Percentiles rank a stretch among this genome's conserved stretches.
Conservation (phyloP, 768 basidiomycete genomes). For the Lactarius tabidus region DNA sequence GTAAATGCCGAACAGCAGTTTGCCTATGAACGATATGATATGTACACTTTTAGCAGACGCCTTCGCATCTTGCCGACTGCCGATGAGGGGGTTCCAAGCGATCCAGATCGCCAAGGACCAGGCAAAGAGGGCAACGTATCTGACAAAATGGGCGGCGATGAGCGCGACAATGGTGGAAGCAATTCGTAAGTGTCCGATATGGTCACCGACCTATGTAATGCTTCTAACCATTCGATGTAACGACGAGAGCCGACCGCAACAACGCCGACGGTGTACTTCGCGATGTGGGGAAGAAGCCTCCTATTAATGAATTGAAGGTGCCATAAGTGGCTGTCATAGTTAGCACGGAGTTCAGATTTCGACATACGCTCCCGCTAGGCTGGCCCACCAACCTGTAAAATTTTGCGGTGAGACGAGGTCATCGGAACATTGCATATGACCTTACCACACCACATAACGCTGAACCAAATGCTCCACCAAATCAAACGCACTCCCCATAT, state of each 20-base stretch:
- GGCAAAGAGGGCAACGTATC: constrained; percentile 60
- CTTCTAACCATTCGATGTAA: constrained; percentile 77
- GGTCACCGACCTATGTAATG: constrained; percentile 51
- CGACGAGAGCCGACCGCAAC: constrained; percentile 66
- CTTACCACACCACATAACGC: constrained; percentile 69
- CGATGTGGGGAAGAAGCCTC: constrained; percentile 45
- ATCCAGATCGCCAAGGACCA: constrained; percentile 71
- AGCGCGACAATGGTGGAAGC: constrained; percentile 25
- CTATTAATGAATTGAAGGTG: constrained; percentile 17
- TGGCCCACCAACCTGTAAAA: constrained; percentile 68
- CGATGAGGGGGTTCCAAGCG: constrained; percentile 67
- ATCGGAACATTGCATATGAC: not conserved
- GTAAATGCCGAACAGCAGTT: constrained; percentile 69
- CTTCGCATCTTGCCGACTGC: constrained; percentile 35
- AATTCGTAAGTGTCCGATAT: not conserved
- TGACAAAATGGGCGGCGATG: constrained; percentile 22
- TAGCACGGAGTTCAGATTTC: constrained; percentile 3
- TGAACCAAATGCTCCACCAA: constrained; percentile 86
- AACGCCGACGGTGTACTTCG: constrained; percentile 63
- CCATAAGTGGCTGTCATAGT: not conserved
- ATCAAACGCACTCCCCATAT: constrained; percentile 58
- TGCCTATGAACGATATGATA: constrained; percentile 53
- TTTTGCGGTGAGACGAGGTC: constrained; percentile 3
- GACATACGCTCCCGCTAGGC: constrained; percentile 60
- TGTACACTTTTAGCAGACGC: constrained; percentile 32